Base-by-base conservation (phyloP, 129 eudicot genomes). In the Lactuca saligna region DNA sequence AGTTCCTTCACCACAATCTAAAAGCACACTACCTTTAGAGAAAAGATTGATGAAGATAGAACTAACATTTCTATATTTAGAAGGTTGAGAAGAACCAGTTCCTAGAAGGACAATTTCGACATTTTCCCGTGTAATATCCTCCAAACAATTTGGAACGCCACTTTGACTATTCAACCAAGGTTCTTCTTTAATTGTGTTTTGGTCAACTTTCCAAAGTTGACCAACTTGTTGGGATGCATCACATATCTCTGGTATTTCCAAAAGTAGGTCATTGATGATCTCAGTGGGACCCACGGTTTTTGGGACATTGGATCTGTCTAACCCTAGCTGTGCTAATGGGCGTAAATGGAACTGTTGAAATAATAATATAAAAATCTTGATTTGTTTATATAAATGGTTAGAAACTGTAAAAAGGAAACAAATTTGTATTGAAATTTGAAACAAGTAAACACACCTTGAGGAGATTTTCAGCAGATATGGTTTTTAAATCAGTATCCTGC, bases 1-100 rank as follows among this genome's bases (percentile, higher is more conserved):
- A 6, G 91, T 84, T 79, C 98, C 98, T 83, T 92, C 98, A 11
- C 98, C 98, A 53, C 98, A 92, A 72, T 92, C 98, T 16, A 92
- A 72, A 11, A 92, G 78, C 63, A 89, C 12, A 68, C 96, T 79
- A 70, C 98, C 98, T 68, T 85, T 89, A 3, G 91, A 82, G 75
- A 92, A 92, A 69, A 92, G 93, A 69, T 92, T 84, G 82, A 92
- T 80, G 79, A 84, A 88, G 29, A 89, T 85, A 15, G 98, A 84
- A 59, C 86, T 89, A 60, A 92, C 98, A 53, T 92, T 92, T 44
- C 98, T 78, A 54, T 92, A 92, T 66, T 92, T 92, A 31, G 98
- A 92, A 66, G 98, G 98, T 73, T 92, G 98, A 67, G 96, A 86
- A 12, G 96, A 92, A 44, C 98, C 98, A 0, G 98, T 92, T 57